Base-by-base conservation (phyloP, 495 filamentous ascomycete species). In the Tuber borchii region DNA sequence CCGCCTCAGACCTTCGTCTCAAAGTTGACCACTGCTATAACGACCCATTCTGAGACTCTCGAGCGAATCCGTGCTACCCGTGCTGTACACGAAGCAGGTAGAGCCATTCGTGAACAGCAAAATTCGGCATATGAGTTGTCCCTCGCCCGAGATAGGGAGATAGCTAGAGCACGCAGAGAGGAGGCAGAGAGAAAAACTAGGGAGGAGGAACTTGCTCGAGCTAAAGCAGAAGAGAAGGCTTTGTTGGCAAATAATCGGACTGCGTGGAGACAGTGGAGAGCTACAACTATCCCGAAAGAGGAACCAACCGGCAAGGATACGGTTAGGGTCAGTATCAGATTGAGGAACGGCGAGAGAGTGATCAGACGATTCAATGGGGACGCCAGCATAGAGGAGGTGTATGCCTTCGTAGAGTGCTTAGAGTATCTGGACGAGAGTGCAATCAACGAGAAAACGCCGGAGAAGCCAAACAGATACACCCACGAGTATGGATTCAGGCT, bases 321-420 rank as follows among this genome's bases (percentile, higher is more conserved):
- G 76, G 91, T 94, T n/a, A 87, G 94, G 12, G 88, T 98, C 61
- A 94, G 91, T 65, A 86, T 99, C 40, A 91, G 94, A 75, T 87
- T 97, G 84, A 91, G 90, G 1, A 89, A 93, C 71, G 86, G 83
- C 2, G 87, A 85, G 7, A 86, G 94, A 1, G 87, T 97, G 3
- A 88, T 95, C 75, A 88, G 95, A 44, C 87, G 86, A 71, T 98
- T 99, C 79, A 79, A 85, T 1, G 85, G 86, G 4, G 85, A 88
- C 2, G 88, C 90, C 1, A 85, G 86, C 1, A 85, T 98, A 42
- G 95, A 99, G 82, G 94, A 97, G 80, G 84, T 99, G 0, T 98
- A 99, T 84, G 96, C 95, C 1, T 97, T 96, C 84, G 94, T 98
- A 3, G 96, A 98, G 81, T 98, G 95, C 84, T 91, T 80, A 42